A percentile compares a stretch with the other conserved stretches of the same genome.
These are phyloP conservation scores for Lizonia empirigonia DNA, from an alignment of 2,329 filamentous ascomycete genomes.

Conservation along the genomic window DNA sequence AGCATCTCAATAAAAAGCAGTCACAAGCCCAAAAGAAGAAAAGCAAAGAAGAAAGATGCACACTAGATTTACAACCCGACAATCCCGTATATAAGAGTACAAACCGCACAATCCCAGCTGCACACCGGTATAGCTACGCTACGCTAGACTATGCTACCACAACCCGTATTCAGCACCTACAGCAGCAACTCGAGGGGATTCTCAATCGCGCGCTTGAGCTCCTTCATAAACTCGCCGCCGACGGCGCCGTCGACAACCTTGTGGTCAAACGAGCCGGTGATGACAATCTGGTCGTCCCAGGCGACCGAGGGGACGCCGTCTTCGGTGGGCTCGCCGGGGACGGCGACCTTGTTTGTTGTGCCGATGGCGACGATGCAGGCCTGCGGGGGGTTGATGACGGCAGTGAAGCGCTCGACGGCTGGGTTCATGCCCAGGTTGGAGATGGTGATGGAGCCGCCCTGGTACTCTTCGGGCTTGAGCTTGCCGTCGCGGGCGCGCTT, in stretches of 20 bases:
- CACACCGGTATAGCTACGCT: too few relatives aligned
- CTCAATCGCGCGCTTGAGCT: constrained; percentile 97
- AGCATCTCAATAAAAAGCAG: too few relatives aligned
- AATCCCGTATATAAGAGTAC: too few relatives aligned
- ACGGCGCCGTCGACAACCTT: constrained; percentile 97
- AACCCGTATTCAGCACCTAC: constrained; percentile 53
- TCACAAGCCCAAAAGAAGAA: too few relatives aligned
- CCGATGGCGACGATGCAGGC: constrained; percentile 93
- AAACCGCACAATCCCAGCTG: too few relatives aligned
- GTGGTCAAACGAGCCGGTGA: constrained; percentile 97
- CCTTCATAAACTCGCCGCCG: constrained; percentile 93
- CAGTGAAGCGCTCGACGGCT: constrained; percentile 95
- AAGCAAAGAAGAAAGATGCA: too few relatives aligned
- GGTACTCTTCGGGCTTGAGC: constrained; percentile 99
- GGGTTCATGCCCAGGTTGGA: constrained; percentile 99
- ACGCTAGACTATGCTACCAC: too few relatives aligned
- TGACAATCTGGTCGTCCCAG: constrained; percentile 96
- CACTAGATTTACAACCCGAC: too few relatives aligned
- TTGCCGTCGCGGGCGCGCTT: constrained; percentile 96
- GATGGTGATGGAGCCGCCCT: constrained; percentile 98
- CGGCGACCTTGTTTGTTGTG: constrained; percentile 91
- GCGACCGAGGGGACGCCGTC: constrained; percentile 75
- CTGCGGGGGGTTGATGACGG: constrained; percentile 98
- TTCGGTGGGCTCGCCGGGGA: constrained; percentile 77
- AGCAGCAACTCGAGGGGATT: constrained; percentile 94